Conservation (phyloP, 345 rosid species). For the Camelina sativa region DNA sequence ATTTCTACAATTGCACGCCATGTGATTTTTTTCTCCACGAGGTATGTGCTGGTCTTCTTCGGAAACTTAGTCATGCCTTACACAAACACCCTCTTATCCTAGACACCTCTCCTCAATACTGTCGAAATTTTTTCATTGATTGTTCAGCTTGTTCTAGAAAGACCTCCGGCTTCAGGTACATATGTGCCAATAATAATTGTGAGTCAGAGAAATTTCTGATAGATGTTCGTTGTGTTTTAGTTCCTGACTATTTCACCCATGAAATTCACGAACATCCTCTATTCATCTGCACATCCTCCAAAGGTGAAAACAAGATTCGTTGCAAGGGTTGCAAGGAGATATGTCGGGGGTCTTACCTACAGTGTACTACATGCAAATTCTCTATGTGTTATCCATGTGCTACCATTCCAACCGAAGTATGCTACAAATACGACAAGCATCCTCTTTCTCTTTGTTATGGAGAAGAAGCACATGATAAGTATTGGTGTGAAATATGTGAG, state of each 20-base stretch:
- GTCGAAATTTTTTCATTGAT: background rate
- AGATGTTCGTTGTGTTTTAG: constrained; percentile 4
- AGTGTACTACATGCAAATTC: background rate
- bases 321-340: constrained; percentile 1
- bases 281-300: background rate
- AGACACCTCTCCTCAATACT: background rate
- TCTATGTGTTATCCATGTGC: background rate
- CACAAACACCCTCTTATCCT: background rate
- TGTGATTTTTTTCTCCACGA: background rate
- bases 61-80: background rate
- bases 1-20: background rate
- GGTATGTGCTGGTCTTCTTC: constrained; percentile 13
- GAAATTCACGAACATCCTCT: background rate
- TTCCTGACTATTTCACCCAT: constrained; percentile 2
- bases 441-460: constrained; percentile 1
- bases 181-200: background rate
- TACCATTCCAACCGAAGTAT: background rate
- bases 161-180: background rate
- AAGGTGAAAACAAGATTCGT: background rate
- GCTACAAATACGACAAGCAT: constrained; percentile 18
- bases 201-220: background rate
- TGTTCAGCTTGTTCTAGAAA: background rate
- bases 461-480: background rate
- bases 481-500: constrained; percentile 18
- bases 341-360: background rate